These are phyloP conservation scores for Lunasporangiospora selenospora DNA, from an alignment of 192 early-diverging fungal genomes.

Conservation along the genomic window DNA sequence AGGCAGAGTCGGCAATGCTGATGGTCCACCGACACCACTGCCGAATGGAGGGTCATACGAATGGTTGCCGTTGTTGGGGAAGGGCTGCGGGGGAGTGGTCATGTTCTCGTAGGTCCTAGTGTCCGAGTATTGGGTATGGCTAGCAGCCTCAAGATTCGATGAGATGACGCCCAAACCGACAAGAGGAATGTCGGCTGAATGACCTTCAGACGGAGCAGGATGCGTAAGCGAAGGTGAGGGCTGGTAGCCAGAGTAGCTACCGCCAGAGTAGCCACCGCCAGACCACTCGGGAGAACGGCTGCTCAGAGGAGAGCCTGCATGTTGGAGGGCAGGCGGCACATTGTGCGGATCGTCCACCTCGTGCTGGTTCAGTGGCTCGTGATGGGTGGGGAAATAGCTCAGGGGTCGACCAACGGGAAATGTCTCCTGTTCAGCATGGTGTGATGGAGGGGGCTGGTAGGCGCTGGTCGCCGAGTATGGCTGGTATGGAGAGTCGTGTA, in stretches of 20 bases:
- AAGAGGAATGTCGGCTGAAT: constrained; percentile 27
- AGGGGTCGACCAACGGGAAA: constrained; percentile 40
- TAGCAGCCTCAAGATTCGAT: constrained; percentile 26
- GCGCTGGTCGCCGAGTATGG: too few species aligned
- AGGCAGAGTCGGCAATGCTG: too few species aligned
- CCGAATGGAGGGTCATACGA: too few species aligned
- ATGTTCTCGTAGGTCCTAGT: constrained; percentile 32
- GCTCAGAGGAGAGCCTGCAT: constrained; percentile 29
- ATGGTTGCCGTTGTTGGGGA: too few species aligned
- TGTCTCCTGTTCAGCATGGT: constrained; percentile 4
- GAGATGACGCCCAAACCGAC: constrained; percentile 42
- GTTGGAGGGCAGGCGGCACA: constrained; percentile 23
- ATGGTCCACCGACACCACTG: too few species aligned
- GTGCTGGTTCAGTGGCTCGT: constrained; percentile 37
- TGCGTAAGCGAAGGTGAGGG: too few species aligned
- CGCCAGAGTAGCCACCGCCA: constrained; percentile 27
- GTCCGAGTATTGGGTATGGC: constrained; percentile 23
- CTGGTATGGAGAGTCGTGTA: too few species aligned
- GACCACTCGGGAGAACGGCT: constrained; percentile 18
- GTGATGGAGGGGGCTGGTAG: background rate
- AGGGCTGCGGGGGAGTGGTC: background rate
- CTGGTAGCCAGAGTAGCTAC: constrained; percentile 32
- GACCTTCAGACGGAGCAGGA: too few species aligned
- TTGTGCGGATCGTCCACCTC: constrained; percentile 44
- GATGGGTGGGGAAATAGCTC: constrained; percentile 48